phyloP scores from a whole-genome alignment of 495 filamentous ascomycete species.

The Evernia prunastri region DNA sequence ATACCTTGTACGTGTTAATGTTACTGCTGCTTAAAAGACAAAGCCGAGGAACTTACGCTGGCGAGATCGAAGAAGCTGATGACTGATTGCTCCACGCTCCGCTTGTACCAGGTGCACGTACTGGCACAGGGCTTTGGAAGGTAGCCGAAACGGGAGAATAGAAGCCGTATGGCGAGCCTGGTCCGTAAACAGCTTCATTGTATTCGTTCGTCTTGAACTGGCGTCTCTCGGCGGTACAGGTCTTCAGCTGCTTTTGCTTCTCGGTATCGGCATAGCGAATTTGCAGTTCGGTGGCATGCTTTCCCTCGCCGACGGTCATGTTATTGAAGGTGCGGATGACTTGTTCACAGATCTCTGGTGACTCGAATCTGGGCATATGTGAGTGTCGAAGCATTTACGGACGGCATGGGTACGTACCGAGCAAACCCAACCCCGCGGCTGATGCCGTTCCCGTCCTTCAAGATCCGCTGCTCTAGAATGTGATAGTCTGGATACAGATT shows the following conservation, averaged over 20 bases:
- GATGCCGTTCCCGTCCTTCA: conserved; percentile 78
- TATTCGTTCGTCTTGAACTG: conserved; percentile 94
- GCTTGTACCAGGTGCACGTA: conserved; percentile 28
- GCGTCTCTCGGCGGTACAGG: conserved; percentile 83
- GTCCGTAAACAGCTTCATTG: conserved; percentile 50
- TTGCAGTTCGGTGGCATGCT: conserved; percentile 72
- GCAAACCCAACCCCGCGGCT: conserved; percentile 98
- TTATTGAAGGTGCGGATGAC: conserved; percentile 81
- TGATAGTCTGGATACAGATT: conserved; percentile 53
- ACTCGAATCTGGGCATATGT: conserved; percentile 61
- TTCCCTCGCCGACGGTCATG: conserved; percentile 55
- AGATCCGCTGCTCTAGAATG: conserved; percentile 86
- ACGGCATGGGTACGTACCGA: conserved; percentile 49
- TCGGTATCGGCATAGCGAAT: conserved; percentile 96
- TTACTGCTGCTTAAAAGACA: background rate
- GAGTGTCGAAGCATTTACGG: background rate
- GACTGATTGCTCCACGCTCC: conserved; percentile 40
- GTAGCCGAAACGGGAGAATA: conserved; percentile 18
- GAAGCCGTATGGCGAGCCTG: conserved; percentile 16
- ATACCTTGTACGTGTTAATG: conserved; percentile 15
- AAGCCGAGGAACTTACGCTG: conserved; percentile 34
- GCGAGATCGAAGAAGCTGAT: conserved; percentile 45
- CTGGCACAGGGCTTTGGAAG: conserved; percentile 21
- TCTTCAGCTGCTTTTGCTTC: conserved; percentile 91
- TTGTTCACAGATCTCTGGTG: conserved; percentile 77